Conservation (phyloP, 805 yeast genomes). For the Metschnikowia drakensbergensis region DNA sequence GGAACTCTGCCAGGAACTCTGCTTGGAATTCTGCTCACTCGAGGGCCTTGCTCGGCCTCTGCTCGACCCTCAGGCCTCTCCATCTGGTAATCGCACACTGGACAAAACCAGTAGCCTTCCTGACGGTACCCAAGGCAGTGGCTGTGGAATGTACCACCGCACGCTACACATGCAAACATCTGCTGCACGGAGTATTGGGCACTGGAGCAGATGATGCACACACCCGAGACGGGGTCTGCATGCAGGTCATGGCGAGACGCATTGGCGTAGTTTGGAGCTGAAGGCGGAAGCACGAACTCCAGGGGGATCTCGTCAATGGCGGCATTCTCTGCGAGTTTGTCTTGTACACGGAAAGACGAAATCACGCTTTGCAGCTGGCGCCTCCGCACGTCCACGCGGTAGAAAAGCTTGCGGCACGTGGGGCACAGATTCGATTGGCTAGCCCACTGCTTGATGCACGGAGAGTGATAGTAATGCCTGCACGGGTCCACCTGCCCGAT, state of each 20-base stretch:
- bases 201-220: slow-evolving; percentile 34
- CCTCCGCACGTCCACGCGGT: slow-evolving; percentile 31
- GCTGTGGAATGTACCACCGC: slow-evolving; percentile 40
- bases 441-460: slow-evolving; percentile 58
- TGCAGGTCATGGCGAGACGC: background rate
- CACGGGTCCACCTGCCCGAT: slow-evolving; percentile 37
- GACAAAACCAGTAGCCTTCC: slow-evolving; percentile 43
- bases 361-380: slow-evolving; percentile 10
- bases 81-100: slow-evolving; percentile 47
- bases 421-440: slow-evolving; percentile 57
- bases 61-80: slow-evolving; percentile 11
- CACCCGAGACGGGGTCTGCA: slow-evolving; percentile 15
- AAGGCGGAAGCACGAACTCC: slow-evolving; percentile 31
- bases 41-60: background rate
- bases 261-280: background rate
- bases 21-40: too few species aligned
- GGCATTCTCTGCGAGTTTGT: slow-evolving; percentile 30
- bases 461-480: slow-evolving; percentile 52
- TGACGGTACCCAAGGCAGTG: slow-evolving; percentile 34
- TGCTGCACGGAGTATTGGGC: slow-evolving; percentile 26
- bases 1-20: too few species aligned
- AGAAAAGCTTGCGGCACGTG: slow-evolving; percentile 50
- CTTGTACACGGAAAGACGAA: slow-evolving; percentile 23
- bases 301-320: slow-evolving; percentile 37
- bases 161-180: slow-evolving; percentile 28